Conservation (phyloP, 2,329 filamentous ascomycete genomes). For the Alternaria infectoria region DNA sequence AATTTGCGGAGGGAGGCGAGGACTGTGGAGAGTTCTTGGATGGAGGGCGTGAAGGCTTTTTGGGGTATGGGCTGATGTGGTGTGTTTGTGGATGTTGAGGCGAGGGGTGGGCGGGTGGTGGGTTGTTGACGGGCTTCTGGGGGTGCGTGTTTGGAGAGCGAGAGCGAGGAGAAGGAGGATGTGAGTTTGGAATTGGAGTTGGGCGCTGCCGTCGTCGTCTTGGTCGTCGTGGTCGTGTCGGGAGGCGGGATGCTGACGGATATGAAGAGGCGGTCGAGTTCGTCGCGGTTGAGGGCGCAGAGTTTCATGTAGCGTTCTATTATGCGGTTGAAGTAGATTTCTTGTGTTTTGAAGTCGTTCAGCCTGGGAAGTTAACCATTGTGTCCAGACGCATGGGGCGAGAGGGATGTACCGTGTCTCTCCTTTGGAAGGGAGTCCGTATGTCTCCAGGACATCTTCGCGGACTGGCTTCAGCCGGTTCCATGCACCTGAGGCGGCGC, state of each 20-base stretch:
- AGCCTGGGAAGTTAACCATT: constrained; percentile 39
- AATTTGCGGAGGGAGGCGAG: constrained; percentile 88
- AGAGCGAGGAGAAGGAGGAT: constrained; percentile 20
- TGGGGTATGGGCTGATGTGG: constrained; percentile 33
- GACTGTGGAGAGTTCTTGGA: constrained; percentile 71
- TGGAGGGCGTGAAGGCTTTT: constrained; percentile 37
- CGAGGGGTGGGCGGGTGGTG: neutral
- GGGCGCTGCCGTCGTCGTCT: constrained; percentile 4
- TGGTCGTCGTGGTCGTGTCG: neutral
- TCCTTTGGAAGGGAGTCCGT: constrained; percentile 89
- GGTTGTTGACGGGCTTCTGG: constrained; percentile 2
- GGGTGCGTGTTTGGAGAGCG: constrained; percentile 27
- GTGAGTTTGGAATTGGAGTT: constrained; percentile 14
- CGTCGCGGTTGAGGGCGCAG: constrained; percentile 76
- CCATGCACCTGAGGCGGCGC: constrained; percentile 48
- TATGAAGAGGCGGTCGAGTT: constrained; percentile 77
- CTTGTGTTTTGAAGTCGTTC: constrained; percentile 75
- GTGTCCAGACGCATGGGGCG: neutral
- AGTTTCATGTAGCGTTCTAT: constrained; percentile 89
- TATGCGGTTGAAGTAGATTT: constrained; percentile 85
- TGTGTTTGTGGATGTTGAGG: constrained; percentile 1
- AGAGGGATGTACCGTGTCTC: constrained; percentile 71
- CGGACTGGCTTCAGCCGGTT: constrained; percentile 70
- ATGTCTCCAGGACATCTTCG: constrained; percentile 77
- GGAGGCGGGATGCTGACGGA: constrained; percentile 57